These are phyloP conservation scores for Ceraceosorus guamensis DNA, from an alignment of 1,284 basidiomycete species.

Conservation along the genomic window DNA sequence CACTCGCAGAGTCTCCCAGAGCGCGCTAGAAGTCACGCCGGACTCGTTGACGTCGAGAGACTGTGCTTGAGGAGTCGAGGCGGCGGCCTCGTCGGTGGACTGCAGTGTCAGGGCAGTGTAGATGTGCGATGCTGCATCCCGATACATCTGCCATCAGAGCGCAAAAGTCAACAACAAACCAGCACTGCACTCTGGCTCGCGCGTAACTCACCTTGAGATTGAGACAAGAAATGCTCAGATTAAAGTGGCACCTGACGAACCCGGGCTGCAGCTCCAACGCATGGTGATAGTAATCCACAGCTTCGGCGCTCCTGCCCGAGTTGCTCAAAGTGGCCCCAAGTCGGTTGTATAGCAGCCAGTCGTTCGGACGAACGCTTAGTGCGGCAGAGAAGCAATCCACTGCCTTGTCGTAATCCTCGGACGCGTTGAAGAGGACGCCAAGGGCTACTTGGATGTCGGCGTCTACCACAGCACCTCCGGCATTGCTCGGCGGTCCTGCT, in stretches of 20 bases:
- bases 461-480: slow-evolving; percentile 50
- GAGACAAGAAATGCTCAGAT: slow-evolving; percentile 40
- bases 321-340: slow-evolving; percentile 95
- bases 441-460: slow-evolving; percentile 92
- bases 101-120: slow-evolving; percentile 43
- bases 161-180: background rate
- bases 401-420: slow-evolving; percentile 78
- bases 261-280: slow-evolving; percentile 84
- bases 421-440: slow-evolving; percentile 84
- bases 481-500: slow-evolving; percentile 16
- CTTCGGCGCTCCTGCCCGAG: slow-evolving; percentile 67
- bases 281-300: slow-evolving; percentile 79
- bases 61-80: slow-evolving; percentile 10
- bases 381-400: slow-evolving; percentile 91
- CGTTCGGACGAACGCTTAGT: slow-evolving; percentile 76
- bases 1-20: slow-evolving; percentile 46
- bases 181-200: background rate
- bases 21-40: slow-evolving; percentile 21
- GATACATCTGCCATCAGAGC: slow-evolving; percentile 36
- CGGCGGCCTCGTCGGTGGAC: slow-evolving; percentile 18
- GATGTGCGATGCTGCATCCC: slow-evolving; percentile 43
- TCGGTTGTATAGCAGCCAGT: slow-evolving; percentile 91
- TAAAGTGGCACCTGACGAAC: slow-evolving; percentile 65
- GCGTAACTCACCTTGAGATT: slow-evolving; percentile 33
- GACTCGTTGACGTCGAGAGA: background rate